These are phyloP conservation scores for Diphasiastrum complanatum DNA, from an alignment of 83 land plant genomes.

Conservation along the genomic window DNA sequence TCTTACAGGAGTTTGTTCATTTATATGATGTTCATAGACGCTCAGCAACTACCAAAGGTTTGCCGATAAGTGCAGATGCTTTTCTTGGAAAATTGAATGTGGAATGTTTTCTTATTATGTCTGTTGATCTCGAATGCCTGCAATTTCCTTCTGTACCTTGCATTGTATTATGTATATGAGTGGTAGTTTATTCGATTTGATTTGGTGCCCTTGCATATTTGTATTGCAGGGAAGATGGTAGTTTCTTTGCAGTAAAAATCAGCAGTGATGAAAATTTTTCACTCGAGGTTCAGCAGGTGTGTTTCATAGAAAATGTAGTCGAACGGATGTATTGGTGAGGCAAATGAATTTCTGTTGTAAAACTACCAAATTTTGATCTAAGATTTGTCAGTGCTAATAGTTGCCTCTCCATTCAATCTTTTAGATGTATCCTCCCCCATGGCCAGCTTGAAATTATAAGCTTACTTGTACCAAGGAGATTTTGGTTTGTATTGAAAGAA, in stretches of 20 bases:
- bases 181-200: constrained; percentile 1
- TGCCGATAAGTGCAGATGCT: not conserved
- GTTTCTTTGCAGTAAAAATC: constrained; percentile 51
- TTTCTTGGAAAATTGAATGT: not conserved
- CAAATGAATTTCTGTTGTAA: not conserved
- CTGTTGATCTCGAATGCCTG: not conserved
- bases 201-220: not conserved
- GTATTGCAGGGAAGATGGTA: constrained; percentile 45
- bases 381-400: not conserved
- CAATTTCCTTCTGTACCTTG: not conserved
- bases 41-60: not conserved
- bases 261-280: constrained; percentile 23
- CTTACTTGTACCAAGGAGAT: not conserved
- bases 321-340: not conserved
- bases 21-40: not conserved
- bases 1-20: not conserved
- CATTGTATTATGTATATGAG: not conserved
- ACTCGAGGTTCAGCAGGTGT: constrained; percentile 45
- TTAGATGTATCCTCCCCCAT: not conserved
- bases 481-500: not conserved
- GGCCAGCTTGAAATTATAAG: not conserved
- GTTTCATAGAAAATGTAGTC: not conserved
- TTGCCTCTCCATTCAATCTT: not conserved
- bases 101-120: not conserved
- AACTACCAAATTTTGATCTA: not conserved